A percentile compares a stretch with the other conserved stretches of the same genome.
Conservation (phyloP, 1,139 yeast genomes). For the Pichia sp. region DNA sequence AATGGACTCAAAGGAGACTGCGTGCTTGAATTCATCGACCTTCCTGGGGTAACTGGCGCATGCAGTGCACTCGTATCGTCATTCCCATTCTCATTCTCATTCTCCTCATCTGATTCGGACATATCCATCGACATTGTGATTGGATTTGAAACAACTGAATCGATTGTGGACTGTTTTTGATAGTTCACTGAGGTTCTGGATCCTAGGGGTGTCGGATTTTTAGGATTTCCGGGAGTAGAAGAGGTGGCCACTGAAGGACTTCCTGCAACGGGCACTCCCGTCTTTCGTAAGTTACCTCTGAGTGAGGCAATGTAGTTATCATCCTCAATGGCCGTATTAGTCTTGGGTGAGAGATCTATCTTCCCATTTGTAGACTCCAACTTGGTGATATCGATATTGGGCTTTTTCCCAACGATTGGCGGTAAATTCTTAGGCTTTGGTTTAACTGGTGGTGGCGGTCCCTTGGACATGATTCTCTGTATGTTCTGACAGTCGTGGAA, state of each 20-base stretch:
- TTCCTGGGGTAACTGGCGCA: too few relatives aligned
- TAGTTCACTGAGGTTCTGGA: too few relatives aligned
- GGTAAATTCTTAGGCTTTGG: conserved; percentile 22
- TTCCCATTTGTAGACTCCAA: neutral
- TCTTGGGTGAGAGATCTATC: too few relatives aligned
- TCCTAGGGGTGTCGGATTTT: too few relatives aligned
- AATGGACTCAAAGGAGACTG: conserved; percentile 4
- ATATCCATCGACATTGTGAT: conserved; percentile 6
- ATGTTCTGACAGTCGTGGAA: too few relatives aligned
- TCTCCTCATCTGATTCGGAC: conserved; percentile 7
- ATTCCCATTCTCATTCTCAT: neutral
- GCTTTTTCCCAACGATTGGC: conserved; percentile 27
- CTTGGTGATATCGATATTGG: conserved; percentile 1
- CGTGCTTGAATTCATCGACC: too few relatives aligned
- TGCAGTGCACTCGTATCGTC: neutral
- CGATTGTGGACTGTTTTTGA: neutral
- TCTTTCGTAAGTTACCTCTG: conserved; percentile 7
- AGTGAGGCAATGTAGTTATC: conserved; percentile 9
- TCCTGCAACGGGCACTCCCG: neutral
- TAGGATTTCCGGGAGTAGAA: too few relatives aligned
- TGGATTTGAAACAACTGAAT: conserved; percentile 7
- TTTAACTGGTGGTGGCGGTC: conserved; percentile 18
- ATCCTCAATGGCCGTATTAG: too few relatives aligned
- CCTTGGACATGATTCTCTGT: too few relatives aligned
- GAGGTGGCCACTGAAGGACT: too few relatives aligned